Base-by-base conservation (phyloP, 1,284 basidiomycete genomes). In the Fistulinella staudtii region DNA sequence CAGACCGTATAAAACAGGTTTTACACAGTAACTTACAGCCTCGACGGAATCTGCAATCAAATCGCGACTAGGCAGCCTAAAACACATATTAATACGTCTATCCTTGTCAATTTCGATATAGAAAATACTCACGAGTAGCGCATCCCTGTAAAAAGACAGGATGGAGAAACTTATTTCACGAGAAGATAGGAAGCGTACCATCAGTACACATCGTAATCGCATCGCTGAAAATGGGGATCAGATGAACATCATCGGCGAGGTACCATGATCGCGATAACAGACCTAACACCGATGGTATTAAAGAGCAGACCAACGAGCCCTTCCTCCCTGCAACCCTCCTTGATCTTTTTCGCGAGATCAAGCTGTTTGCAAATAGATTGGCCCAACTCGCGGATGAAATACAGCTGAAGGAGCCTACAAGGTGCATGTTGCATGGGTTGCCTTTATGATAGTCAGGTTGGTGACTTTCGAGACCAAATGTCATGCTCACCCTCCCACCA, bases 21-120 rank as follows among this genome's bases (percentile, higher is more conserved):
- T 46, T 10, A 22, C 18, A 36, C 39, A 15, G 22, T 39, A 3
- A 60, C 77, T 47, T 60, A 89, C 89, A 28, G 88, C 81, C 71
- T 94, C 91, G 49, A 94, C 85, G 25, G 87, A 89, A 61, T 94
- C 92, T 17, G 91, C 92, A 53, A 95, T 95, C 42, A 95, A 65
- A 61, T 95, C 92, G 45, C 93, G 82, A 67, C 81, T 89, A 17
- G 92, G 92, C 21, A 95, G 73, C 36, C 89, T 92, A 39, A 44
- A 43, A 34, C 18, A 24, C 27, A 30, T 51, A 25, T 49, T 45
- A n/a, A 4, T 11, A 36, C 14, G 31, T 5, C 24, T 29, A 15
- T 29, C 11, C 7, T 8, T 17, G 13, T 8, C 47, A 18, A 22
- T 7, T 7, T 17, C 18, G 5, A 36, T 33, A 9, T 18, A 35